Base-by-base conservation (phyloP, 179 eudicot species). In the Beta macrorhiza region DNA sequence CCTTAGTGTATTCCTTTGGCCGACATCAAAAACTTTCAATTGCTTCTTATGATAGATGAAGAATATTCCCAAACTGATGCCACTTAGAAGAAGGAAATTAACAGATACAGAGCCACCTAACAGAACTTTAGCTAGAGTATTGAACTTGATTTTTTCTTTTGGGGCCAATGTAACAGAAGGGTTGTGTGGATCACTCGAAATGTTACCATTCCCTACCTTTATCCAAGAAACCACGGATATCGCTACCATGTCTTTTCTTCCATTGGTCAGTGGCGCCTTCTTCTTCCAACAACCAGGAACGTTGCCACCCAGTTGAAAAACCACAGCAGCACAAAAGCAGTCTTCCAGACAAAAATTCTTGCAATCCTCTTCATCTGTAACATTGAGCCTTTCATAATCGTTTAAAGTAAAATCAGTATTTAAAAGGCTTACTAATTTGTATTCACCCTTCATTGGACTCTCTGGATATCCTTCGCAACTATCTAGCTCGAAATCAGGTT, bases 401-500 rank as follows among this genome's bases (percentile, higher is more conserved):
- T 37, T 42, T 1, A 13, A 42, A 10, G 51, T 15, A 37, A 37
- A 68, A 15, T 68, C 72, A 42, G 72, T 68, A 8, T 68, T 68
- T 68, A 2, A n/a, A 68, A 42, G 71, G 17, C 1, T 37, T 67
- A 67, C 6, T 0, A 67, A 29, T 12, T 67, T 67, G 8, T 67
- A 67, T 11, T 67, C 71, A 3, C 29, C 71, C 47, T 32, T 67
- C 47, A 1, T 67, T 1, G 44, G 45, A 22, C 47, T 67, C 3
- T 67, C 47, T 67, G 47, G 44, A 67, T 67, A 67, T 45, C 73
- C 74, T 67, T 78, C 76, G 44, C 80, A 79, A 6, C 37, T 65
- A 20, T 64, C 73, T 6, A 73, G 69, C 56, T 49, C 49, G 67
- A 80, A 77, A 75, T 77, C 80, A 3, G 87, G 86, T 68, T 74